A percentile compares a stretch with the other conserved stretches of the same genome.
Conservation (phyloP, 2,329 filamentous ascomycete genomes). For the Colletotrichum cuscutae region DNA sequence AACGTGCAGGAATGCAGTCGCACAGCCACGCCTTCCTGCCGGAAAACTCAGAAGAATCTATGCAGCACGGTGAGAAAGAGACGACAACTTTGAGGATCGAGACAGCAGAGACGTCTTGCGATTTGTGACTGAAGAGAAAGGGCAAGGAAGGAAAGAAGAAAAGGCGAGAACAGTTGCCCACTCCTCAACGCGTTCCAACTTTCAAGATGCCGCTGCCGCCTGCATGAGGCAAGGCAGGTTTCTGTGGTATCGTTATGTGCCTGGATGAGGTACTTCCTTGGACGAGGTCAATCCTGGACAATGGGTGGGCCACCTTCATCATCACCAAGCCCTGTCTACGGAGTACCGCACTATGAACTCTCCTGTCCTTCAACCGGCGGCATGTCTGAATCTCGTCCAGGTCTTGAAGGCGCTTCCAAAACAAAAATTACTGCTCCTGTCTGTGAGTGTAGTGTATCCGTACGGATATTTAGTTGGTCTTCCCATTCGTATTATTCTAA, state of each 20-base stretch:
- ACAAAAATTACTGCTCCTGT: not conserved
- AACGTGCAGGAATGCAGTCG: constrained; percentile 4
- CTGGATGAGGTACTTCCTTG: constrained; percentile 3
- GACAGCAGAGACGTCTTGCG: not conserved
- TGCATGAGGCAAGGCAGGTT: not conserved
- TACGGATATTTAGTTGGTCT: too few relatives aligned
- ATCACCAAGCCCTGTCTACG: not conserved
- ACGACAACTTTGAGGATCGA: too few relatives aligned
- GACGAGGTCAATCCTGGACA: not conserved
- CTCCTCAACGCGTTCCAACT: constrained; percentile 1
- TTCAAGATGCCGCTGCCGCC: not conserved
- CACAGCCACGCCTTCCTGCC: constrained; percentile 19
- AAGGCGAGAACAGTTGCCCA: not conserved
- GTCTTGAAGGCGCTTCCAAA: not conserved
- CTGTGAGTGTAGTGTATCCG: not conserved
- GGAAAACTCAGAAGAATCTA: too few relatives aligned
- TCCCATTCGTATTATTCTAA: too few relatives aligned
- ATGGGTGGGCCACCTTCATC: not conserved
- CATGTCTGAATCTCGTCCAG: not conserved
- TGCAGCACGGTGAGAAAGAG: too few relatives aligned
- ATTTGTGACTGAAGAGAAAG: not conserved
- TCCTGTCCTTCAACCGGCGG: not conserved
- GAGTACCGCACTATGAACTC: too few relatives aligned
- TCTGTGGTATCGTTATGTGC: not conserved
- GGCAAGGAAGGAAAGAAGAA: not conserved